Conservation (phyloP, 116 monocot species). For the Zostera marina region DNA sequence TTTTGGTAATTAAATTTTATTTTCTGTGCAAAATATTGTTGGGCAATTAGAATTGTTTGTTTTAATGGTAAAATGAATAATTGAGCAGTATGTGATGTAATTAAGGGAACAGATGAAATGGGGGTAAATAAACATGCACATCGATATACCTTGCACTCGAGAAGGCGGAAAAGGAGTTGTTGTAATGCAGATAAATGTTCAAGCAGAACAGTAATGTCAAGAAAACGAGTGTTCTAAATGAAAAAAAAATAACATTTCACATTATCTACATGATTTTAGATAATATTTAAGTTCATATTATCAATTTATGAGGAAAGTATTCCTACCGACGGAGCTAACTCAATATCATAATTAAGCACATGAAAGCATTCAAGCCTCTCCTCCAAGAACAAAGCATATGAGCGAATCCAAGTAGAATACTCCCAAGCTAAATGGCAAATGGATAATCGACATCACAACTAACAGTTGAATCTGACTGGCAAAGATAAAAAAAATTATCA, state of each 20-base stretch:
- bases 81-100: neutral
- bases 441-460: conserved; percentile 1
- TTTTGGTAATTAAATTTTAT: neutral
- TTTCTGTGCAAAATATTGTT: neutral
- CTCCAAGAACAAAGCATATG: conserved; percentile 71
- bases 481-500: neutral
- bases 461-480: neutral
- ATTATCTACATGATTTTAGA: too few relatives aligned
- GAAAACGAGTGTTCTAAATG: conserved; percentile 1
- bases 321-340: conserved; percentile 38
- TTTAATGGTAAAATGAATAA: too few relatives aligned
- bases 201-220: conserved; percentile 23
- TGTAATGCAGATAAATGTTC: conserved; percentile 85
- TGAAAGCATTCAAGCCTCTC: conserved; percentile 69
- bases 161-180: conserved; percentile 62
- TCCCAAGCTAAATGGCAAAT: conserved; percentile 49
- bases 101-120: neutral
- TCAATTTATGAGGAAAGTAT: neutral
- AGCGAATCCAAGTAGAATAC: conserved; percentile 83
- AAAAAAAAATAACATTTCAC: conserved; percentile 1
- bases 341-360: conserved; percentile 55
- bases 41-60: neutral
- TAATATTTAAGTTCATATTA: neutral
- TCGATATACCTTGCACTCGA: conserved; percentile 41
- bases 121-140: neutral